A percentile compares a stretch with the other conserved stretches of the same genome.
Evolutionary conservation across 106 monocot species (phyloP).

Genomic region (Dioscorea dumetorum): DNA sequence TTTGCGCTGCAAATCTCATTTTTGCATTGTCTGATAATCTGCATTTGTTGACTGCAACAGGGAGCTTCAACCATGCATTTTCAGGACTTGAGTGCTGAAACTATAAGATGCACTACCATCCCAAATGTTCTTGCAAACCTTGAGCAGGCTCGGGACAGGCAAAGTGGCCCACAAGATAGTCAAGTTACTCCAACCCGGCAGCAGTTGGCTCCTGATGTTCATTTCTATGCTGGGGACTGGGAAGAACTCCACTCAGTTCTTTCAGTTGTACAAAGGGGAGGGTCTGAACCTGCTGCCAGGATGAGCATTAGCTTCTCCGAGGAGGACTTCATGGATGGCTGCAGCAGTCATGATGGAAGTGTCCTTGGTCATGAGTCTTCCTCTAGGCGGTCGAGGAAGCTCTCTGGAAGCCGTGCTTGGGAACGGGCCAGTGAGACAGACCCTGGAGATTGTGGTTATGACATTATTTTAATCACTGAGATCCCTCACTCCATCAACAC

Average conservation of each 20-base stretch:
- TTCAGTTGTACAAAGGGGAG: slow-evolving; percentile 45
- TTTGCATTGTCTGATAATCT: neutral
- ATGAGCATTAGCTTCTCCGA: slow-evolving; percentile 64
- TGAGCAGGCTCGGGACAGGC: slow-evolving; percentile 67
- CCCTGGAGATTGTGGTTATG: slow-evolving; percentile 66
- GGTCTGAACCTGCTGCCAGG: slow-evolving; percentile 13
- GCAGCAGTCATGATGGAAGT: slow-evolving; percentile 75
- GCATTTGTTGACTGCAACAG: slow-evolving; percentile 21
- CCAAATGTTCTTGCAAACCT: slow-evolving; percentile 80
- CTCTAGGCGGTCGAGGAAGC: slow-evolving; percentile 63
- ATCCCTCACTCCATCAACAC: slow-evolving; percentile 48
- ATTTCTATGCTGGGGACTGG: slow-evolving; percentile 87
- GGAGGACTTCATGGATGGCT: slow-evolving; percentile 73
- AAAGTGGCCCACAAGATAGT: slow-evolving; percentile 56
- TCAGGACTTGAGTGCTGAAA: slow-evolving; percentile 87
- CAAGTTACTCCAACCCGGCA: slow-evolving; percentile 78
- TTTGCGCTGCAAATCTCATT: too few relatives aligned
- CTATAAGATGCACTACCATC: slow-evolving; percentile 71
- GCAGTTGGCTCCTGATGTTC: slow-evolving; percentile 48
- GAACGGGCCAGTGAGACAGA: slow-evolving; percentile 77
- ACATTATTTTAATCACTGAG: slow-evolving; percentile 66
- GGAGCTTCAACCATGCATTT: slow-evolving; percentile 90
- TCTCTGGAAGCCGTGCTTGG: slow-evolving; percentile 88
- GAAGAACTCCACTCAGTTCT: slow-evolving; percentile 73
- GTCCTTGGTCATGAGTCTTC: slow-evolving; percentile 35